Percentiles rank a stretch among this genome's conserved stretches.
These are phyloP conservation scores for Oryza officinalis DNA, from an alignment of 176 grass and related monocot species.

Conservation along the genomic window DNA sequence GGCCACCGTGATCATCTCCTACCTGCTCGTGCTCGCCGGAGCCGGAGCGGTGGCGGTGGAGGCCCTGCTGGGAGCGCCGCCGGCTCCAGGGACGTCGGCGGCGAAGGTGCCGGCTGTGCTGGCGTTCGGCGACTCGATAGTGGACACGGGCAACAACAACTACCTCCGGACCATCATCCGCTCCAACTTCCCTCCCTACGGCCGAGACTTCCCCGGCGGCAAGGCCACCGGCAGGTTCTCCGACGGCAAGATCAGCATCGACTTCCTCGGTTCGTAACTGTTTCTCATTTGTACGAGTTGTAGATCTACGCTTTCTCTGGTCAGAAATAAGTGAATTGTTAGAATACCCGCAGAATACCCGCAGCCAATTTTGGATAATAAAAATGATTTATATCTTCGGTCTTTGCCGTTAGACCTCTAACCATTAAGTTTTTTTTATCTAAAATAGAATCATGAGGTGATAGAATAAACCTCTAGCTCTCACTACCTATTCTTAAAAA, in stretches of 20 bases:
- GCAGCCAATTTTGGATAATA: too few species aligned
- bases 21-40: not conserved
- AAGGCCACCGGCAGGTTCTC: slow-evolving; percentile 65
- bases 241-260: slow-evolving; percentile 56
- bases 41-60: not conserved
- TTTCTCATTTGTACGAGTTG: too few species aligned
- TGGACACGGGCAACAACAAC: slow-evolving; percentile 77
- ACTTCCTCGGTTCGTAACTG: slow-evolving; percentile 41
- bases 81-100: not conserved
- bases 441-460: too few species aligned
- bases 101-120: slow-evolving; percentile 45
- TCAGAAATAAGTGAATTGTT: too few species aligned
- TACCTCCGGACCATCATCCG: slow-evolving; percentile 10
- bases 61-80: not conserved
- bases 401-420: too few species aligned
- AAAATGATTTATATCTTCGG: too few species aligned
- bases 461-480: too few species aligned
- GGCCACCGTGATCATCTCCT: not conserved
- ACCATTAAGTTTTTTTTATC: too few species aligned
- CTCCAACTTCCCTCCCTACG: slow-evolving; percentile 65
- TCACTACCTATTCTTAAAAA: too few species aligned
- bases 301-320: too few species aligned
- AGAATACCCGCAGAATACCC: too few species aligned
- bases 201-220: slow-evolving; percentile 49
- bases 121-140: slow-evolving; percentile 67